phyloP scores from a whole-genome alignment of 116 monocot genomes.

The Cymodocea nodosa region DNA sequence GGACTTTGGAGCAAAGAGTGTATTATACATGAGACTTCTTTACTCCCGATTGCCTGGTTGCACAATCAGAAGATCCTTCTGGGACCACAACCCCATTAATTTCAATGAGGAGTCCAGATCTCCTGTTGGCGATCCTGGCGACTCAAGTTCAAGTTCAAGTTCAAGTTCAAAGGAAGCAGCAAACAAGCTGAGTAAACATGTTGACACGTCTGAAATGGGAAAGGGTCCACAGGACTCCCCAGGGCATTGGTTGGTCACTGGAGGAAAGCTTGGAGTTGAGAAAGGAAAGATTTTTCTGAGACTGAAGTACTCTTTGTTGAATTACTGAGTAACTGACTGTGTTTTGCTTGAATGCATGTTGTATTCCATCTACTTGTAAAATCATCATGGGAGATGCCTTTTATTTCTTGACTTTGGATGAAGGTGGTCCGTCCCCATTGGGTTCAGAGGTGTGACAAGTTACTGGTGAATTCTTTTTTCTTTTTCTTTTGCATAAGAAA shows the following conservation, averaged over 20 bases:
- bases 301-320: slow-evolving; percentile 82
- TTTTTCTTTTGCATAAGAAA: too few relatives aligned
- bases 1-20: slow-evolving; percentile 75
- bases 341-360: too few relatives aligned
- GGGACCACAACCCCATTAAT: slow-evolving; percentile 49
- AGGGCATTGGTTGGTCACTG: slow-evolving; percentile 92
- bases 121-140: neutral
- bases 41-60: slow-evolving; percentile 63
- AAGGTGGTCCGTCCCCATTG: too few relatives aligned
- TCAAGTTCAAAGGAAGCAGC: slow-evolving; percentile 26
- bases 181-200: slow-evolving; percentile 44
- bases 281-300: slow-evolving; percentile 74
- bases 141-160: slow-evolving; percentile 14
- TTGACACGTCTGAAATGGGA: slow-evolving; percentile 57
- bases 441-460: too few relatives aligned
- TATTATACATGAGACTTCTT: slow-evolving; percentile 70
- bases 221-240: slow-evolving; percentile 72
- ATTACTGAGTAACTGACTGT: slow-evolving; percentile 26
- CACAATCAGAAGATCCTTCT: slow-evolving; percentile 61
- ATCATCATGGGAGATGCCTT: too few relatives aligned
- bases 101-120: slow-evolving; percentile 6
- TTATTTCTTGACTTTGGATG: too few relatives aligned
- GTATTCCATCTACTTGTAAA: too few relatives aligned
- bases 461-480: too few relatives aligned
- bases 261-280: slow-evolving; percentile 79